Conservation (phyloP, 2,329 filamentous ascomycete genomes). For the Paraphoma sp. region DNA sequence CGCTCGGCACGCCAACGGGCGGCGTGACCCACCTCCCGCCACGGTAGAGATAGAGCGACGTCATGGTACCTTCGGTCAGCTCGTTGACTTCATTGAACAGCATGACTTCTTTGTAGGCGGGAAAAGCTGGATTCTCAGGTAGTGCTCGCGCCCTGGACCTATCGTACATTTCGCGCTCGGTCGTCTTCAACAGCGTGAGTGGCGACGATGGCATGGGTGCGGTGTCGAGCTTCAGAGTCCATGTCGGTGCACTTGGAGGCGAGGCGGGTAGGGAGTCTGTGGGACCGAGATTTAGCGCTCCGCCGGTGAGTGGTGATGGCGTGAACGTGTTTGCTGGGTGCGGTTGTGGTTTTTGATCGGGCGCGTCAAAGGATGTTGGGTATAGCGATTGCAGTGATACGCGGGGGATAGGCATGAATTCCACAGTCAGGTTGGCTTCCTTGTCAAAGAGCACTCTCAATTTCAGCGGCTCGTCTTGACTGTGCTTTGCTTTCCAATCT, state of each 20-base stretch:
- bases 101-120: slow-evolving; percentile 70
- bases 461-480: slow-evolving; percentile 38
- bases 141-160: slow-evolving; percentile 71
- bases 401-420: slow-evolving; percentile 48
- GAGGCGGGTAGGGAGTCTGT: slow-evolving; percentile 33
- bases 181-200: slow-evolving; percentile 90
- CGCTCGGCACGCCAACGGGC: slow-evolving; percentile 50
- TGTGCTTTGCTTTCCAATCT: slow-evolving; percentile 25
- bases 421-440: slow-evolving; percentile 43
- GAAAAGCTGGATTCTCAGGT: slow-evolving; percentile 33
- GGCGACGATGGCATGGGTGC: slow-evolving; percentile 59
- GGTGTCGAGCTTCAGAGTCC: slow-evolving; percentile 62
- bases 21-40: slow-evolving; percentile 81
- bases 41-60: slow-evolving; percentile 82
- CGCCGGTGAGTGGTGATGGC: slow-evolving; percentile 45
- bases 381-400: slow-evolving; percentile 62
- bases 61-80: slow-evolving; percentile 86
- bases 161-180: slow-evolving; percentile 74
- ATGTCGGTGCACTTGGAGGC: slow-evolving; percentile 39
- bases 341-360: slow-evolving; percentile 29
- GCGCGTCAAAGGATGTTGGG: slow-evolving; percentile 62
- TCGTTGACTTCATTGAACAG: slow-evolving; percentile 69
- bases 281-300: slow-evolving; percentile 41
- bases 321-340: slow-evolving; percentile 34
- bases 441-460: slow-evolving; percentile 63